Evolutionary conservation across 2,329 filamentous ascomycete species (phyloP), one percentile per base, ranked within the genome.

Genomic region (Xylogone sp.): DNA sequence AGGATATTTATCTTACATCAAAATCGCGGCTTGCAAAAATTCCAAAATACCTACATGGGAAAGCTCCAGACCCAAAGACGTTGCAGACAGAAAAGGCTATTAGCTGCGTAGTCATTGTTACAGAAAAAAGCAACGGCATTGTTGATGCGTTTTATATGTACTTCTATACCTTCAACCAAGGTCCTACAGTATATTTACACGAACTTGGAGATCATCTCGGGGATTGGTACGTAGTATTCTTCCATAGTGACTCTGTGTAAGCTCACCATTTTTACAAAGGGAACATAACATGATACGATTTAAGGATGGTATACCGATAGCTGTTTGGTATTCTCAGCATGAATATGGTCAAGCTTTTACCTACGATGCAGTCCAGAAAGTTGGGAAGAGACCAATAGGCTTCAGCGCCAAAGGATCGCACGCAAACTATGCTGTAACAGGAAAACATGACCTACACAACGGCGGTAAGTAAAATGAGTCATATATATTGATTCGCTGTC

Each of bases 281-380:
- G 93, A 97, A 71, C 93, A 97, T 68, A 92, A 87, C 52, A 86
- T 94, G 70, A 79, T 97, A 24, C 87, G 93, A 18, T 97, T 97
- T 67, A 81, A 92, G 62, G 74, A 94, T 56, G 92, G 93, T 50
- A 75, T 83, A 48, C 93, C 93, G 1, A 85, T 88, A 56, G 84
- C 86, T 46, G 82, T 97, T 56, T 97, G 92, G 75, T 86, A 96
- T 63, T 96, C 90, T 57, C 91, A 96, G 66, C 93, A 97, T 65
- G 86, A 88, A 53, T 90, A 87, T 53, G 93, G 93, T 6, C 86
- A 91, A 64, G 90, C 92, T 1, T 96, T 93, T 64, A 84, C 84
- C 22, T 97, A 88, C 75, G 78, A 86, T 13, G 91, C 90, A 0
- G 81, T 97, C 12, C 89, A 96, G 71, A 97, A 97, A 74, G 78